Evolutionary conservation across 805 yeast genomes (phyloP).

Genomic region (Monosporozyma siamensis): DNA sequence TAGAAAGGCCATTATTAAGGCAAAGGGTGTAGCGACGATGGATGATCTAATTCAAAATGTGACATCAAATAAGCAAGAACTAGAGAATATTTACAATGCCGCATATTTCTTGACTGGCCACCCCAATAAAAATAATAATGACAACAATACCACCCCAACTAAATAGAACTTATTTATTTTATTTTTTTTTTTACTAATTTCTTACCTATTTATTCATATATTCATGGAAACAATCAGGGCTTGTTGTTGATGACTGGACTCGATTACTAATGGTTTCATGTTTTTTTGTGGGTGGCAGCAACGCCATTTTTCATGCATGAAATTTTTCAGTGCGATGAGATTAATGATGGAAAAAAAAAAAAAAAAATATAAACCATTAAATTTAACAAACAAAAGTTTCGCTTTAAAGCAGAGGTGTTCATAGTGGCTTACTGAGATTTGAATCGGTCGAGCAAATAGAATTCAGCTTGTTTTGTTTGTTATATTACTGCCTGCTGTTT

Average conservation of each 20-base stretch:
- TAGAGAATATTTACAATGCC: conserved; percentile 44
- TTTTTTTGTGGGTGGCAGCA: not conserved
- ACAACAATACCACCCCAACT: not conserved
- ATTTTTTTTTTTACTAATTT: no score
- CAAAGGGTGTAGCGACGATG: conserved; percentile 66
- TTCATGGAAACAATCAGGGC: no score
- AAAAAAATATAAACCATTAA: not conserved
- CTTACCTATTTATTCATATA: no score
- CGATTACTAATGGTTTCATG: no score
- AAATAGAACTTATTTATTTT: no score
- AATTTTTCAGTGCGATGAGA: not conserved
- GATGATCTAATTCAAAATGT: conserved; percentile 59
- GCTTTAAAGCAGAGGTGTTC: no score
- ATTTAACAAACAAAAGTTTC: not conserved
- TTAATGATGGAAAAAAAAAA: not conserved
- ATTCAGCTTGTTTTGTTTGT: no score
- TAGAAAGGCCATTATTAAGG: conserved; percentile 50
- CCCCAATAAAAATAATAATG: not conserved
- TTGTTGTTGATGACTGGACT: no score
- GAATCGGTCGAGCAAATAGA: no score
- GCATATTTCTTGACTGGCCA: conserved; percentile 5
- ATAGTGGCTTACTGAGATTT: no score
- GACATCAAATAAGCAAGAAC: conserved; percentile 21
- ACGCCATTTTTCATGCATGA: no score
- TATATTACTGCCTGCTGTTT: no score